Evolutionary conservation across 2,329 filamentous ascomycete genomes (phyloP), one percentile per base, ranked within the genome.

Genomic region (Clarireedia homoeocarpa): DNA sequence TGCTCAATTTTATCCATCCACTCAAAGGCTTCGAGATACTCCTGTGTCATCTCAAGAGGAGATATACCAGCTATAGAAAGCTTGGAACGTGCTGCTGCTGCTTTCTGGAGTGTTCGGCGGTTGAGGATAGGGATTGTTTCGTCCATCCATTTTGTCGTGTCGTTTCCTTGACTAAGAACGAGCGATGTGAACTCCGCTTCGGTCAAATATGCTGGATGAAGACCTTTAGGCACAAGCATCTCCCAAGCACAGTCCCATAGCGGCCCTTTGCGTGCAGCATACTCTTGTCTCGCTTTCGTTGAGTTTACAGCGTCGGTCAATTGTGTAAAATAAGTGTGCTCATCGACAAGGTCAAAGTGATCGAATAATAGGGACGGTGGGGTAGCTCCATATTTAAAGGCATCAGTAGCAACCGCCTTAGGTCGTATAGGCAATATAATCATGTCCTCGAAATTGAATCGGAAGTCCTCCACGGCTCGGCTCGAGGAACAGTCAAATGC

Each of bases 1-100:
- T 59, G 59, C 45, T 61, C 58, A 42, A 48, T 34, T 23, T 58
- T 48, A 42, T 56, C 50, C 59, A 61, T 61, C 45, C 56, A 59
- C 36, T 61, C 59, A 52, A 59, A 59, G 5, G 44, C 47, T 12
- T 59, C 50, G 6, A 61, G 26, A 17, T 55, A 54, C 44, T 45
- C 34, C 36, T 53, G 39, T 4, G 42, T 53, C 34, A 61, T 17
- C 26, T 59, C 55, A 9, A 54, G 52, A 24, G 58, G 59, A 34
- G 59, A 56, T 14, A 61, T 59, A 9, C 59, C 59, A 17, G 58
- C 55, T 3, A 38, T 23, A 15, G 48, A 15, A 9, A 61, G 48
- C n/a, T 48, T 56, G 15, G 53, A 38, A 5, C 59, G 48, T 49
- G 55, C 58, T 38, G 24, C 34, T 3, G 47, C 36, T 12, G 55